Evolutionary conservation across 495 filamentous ascomycete genomes (phyloP), one percentile per base, ranked within the genome.

Genomic region (Aspergillus campestris): DNA sequence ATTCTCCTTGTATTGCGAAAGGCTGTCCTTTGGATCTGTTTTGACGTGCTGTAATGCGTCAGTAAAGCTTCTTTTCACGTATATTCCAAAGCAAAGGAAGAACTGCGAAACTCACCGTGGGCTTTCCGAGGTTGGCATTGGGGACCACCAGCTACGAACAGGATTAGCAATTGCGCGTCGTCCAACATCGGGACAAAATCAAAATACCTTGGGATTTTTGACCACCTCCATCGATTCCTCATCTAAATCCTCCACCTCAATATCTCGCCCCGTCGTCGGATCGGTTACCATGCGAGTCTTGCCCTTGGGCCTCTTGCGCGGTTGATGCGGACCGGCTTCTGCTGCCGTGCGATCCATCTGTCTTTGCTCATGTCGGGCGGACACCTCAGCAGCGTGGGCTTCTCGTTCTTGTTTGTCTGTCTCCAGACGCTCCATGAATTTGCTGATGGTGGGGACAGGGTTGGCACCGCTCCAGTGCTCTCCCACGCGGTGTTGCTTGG

Each of bases 171-270:
- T 10, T 30, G 18, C 33, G 5, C 44, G 8, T 14, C 30, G 43
- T 33, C 38, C 28, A 14, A 2, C 34, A 14, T 14, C 38, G 39
- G 9, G 7, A 40, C 15, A 38, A 39, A 33, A n/a, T n/a, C 6
- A 27, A 45, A 68, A 51, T 62, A 89, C 80, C 59, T 64, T 68
- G 6, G 87, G 86, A 34, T 91, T 66, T 37, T 86, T 74, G 3
- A 83, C 84, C 6, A 78, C 65, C 34, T 84, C 77, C 75, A 89
- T 78, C 46, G 85, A 85, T 30, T 78, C 64, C 36, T 75, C 58
- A 47, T 77, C 79, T 28, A 85, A 81, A 61, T 97, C 88, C 53
- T 91, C 88, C 42, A 97, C 94, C 40, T 84, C 81, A 24, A 95
- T 87, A 34, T 95, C 70, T 32, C 77, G 82, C 6, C 89, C 89